Evolutionary conservation across 2,329 filamentous ascomycete species (phyloP), one percentile per base, ranked within the genome.

Genomic region (Claviceps sp.): DNA sequence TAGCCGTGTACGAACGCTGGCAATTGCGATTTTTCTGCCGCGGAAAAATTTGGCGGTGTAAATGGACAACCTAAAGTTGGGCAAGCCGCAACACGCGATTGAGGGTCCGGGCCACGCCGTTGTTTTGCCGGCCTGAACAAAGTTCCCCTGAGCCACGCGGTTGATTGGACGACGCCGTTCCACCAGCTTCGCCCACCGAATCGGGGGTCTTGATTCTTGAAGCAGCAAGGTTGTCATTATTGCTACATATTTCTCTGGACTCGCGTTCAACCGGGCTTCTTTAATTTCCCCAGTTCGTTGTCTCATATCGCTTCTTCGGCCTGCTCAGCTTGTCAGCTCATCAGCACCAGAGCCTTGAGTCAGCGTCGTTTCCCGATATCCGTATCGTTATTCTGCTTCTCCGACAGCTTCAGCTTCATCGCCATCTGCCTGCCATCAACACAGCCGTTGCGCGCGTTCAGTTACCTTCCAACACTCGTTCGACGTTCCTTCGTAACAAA

Each of bases 111-210:
- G 7, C 37, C 17, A 29, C 40, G 13, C 56, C 56, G 55, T 50
- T 54, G 56, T 58, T 59, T 59, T 57, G 46, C 58, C 55, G 56
- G 17, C 20, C 7, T 44, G 14, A 50, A 16, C 14, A 22, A 17
- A 26, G 20, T n/a, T 23, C 14, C 11, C 26, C 46, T 49, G 29
- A 20, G 34, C 34, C 62, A 64, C 59, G 59, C 59, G 59, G 66
- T 69, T 69, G 67, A 69, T 69, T 68, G 66, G 67, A 60, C 65
- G 65, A 67, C 29, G 29, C 66, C 44, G 23, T 26, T 51, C 48
- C 49, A 45, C 45, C 20, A 22, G 14, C 44, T 43, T 47, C 29
- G 45, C 49, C 37, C 49, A 45, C 45, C 40, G 38, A 40, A 45
- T 53, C 34, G 14, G 23, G 40, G 44, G n/a, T n/a, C n/a, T n/a